These are phyloP conservation scores for Cylindricascospora bacillispora DNA, from an alignment of 1,139 yeast genomes.

Conservation along the genomic window DNA sequence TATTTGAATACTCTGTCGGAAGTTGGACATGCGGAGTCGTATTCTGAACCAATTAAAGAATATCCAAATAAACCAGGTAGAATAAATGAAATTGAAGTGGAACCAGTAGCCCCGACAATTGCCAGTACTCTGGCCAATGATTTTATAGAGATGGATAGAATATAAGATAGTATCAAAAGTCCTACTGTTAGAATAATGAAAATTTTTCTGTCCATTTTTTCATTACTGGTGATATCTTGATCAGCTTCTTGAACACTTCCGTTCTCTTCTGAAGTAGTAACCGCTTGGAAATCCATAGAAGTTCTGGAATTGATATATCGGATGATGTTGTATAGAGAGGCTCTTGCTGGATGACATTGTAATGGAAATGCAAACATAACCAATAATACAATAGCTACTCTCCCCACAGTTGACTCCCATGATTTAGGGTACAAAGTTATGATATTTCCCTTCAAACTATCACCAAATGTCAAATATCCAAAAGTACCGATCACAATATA, in stretches of 20 bases:
- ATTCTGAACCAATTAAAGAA: too few relatives aligned
- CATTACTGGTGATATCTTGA: conserved; percentile 18
- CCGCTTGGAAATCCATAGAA: background rate
- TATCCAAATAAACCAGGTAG: conserved; percentile 86
- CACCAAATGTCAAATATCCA: conserved; percentile 64
- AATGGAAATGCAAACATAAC: conserved; percentile 61
- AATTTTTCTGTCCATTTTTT: conserved; percentile 31
- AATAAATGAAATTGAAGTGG: conserved; percentile 84
- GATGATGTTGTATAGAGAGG: conserved; percentile 3
- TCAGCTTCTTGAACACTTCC: background rate
- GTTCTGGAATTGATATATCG: conserved; percentile 1
- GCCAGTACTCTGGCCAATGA: conserved; percentile 82
- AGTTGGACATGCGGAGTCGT: too few relatives aligned
- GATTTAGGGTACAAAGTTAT: conserved; percentile 59
- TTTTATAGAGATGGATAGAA: conserved; percentile 62
- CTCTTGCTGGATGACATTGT: conserved; percentile 56
- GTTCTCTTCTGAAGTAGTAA: background rate
- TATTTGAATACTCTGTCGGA: too few relatives aligned
- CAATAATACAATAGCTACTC: conserved; percentile 56
- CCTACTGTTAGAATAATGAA: conserved; percentile 54
- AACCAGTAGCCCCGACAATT: conserved; percentile 91
- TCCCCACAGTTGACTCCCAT: conserved; percentile 48
- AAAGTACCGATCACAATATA: conserved; percentile 52
- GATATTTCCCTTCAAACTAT: conserved; percentile 50
- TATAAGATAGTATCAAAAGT: conserved; percentile 50